These are phyloP conservation scores for Diaporthe amygdali DNA, from an alignment of 2,329 filamentous ascomycete species.

Conservation along the genomic window DNA sequence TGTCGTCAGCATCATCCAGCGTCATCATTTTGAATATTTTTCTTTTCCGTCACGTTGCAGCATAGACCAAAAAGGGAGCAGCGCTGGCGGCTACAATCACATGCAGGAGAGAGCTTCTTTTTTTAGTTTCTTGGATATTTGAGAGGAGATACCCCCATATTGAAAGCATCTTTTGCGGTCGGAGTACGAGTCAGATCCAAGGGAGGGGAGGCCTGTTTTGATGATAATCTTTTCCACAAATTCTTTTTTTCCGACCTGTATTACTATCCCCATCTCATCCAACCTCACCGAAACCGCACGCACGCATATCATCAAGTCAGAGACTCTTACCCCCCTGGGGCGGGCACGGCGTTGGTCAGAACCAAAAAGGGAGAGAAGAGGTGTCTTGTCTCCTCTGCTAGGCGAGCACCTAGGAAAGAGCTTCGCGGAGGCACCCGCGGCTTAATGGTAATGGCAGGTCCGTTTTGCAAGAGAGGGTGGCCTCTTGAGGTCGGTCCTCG, in stretches of 20 bases:
- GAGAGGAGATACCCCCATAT: slow-evolving; percentile 25
- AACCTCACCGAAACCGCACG: neutral
- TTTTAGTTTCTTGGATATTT: neutral
- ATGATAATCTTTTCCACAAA: slow-evolving; percentile 1
- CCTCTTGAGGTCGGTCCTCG: neutral
- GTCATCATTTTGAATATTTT: slow-evolving; percentile 4
- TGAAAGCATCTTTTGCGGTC: slow-evolving; percentile 17
- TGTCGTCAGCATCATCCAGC: slow-evolving; percentile 10
- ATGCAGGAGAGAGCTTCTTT: neutral
- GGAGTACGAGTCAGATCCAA: slow-evolving; percentile 18
- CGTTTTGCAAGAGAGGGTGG: neutral
- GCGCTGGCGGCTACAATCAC: slow-evolving; percentile 13
- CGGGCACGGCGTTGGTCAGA: slow-evolving; percentile 11
- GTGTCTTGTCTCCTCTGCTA: too few relatives aligned
- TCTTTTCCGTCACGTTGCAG: neutral
- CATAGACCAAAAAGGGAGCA: slow-evolving; percentile 1
- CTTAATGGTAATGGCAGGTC: slow-evolving; percentile 12
- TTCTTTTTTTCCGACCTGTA: neutral
- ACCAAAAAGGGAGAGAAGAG: neutral
- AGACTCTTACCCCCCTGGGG: neutral
- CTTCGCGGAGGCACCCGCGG: neutral
- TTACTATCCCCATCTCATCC: slow-evolving; percentile 1
- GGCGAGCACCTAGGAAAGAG: neutral
- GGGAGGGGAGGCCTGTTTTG: slow-evolving; percentile 2
- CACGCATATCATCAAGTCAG: slow-evolving; percentile 4